Base-by-base conservation (phyloP, 1,284 basidiomycete genomes). In the Sporisorium graminicola region DNA sequence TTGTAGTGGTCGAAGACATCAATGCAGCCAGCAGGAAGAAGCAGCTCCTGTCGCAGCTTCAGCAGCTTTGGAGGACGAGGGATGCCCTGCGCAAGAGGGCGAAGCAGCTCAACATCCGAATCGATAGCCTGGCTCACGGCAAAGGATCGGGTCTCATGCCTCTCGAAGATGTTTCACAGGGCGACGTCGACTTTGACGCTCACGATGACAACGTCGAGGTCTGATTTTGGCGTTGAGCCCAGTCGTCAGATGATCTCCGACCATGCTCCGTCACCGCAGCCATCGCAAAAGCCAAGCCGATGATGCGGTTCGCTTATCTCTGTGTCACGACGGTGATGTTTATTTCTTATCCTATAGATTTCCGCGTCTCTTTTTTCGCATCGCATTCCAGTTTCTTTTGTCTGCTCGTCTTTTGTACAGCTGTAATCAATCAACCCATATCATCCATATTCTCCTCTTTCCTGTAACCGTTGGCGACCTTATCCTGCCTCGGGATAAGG, bases 1-100 rank as follows among this genome's bases (percentile, higher is more conserved):
- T 75, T 52, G 73, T 75, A 0, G 64, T 75, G 13, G 73, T 75
- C 20, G 64, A 75, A 26, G 73, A 75, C 18, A 4, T 75, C 47
- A 75, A 75, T 31, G 59, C 59, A 2, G 52, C 67, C 2, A 58
- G 18, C 12, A 35, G 67, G 42, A 70, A 62, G 64, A 70, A 67
- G 51, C 67, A 70, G 50, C 57, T 75, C 4, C 26, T 75, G 55
- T 56, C 33, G 18, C 73, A 75, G 46, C 55, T 75, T n/a, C 73
- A 70, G 27, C 73, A 75, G 56, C 63, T 75, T 7, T 75, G 73
- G 73, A 47, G 67, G 31, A 54, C 67, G 16, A 51, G 73, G 12
- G 67, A 70, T 33, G 59, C 61, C 2, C 24, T 75, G 18, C 59
- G 67, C 31, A 61, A 63, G 47, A 27, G 67, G 14, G 73, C 73